These are phyloP conservation scores for Chlamydomonas eustigma DNA, from an alignment of 139 green algal genomes.

Conservation along the genomic window DNA sequence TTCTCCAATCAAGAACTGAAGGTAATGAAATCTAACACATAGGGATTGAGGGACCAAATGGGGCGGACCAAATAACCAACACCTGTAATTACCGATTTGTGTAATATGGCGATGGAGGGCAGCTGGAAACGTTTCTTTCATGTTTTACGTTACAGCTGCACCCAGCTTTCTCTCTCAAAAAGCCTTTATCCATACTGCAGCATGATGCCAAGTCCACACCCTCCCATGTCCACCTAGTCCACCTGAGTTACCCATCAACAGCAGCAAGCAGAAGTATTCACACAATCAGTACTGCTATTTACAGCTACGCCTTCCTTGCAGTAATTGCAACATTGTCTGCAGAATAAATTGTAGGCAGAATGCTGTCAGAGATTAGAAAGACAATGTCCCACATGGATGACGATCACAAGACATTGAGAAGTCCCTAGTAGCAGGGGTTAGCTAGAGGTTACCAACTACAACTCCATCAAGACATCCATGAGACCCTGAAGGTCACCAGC, in stretches of 20 bases:
- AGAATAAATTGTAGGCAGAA: not conserved
- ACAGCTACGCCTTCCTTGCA: not conserved
- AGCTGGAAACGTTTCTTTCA: constrained; percentile 3
- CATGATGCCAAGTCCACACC: constrained; percentile 49
- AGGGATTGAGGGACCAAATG: too few relatives aligned
- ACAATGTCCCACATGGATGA: not conserved
- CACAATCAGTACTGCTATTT: constrained; percentile 1
- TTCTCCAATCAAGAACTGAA: too few relatives aligned
- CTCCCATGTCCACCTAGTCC: constrained; percentile 53
- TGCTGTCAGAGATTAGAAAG: not conserved
- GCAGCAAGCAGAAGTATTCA: not conserved
- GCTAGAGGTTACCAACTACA: too few relatives aligned
- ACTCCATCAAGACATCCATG: not conserved
- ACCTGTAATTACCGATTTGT: constrained; percentile 33
- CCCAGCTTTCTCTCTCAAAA: constrained; percentile 10
- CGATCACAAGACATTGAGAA: not conserved
- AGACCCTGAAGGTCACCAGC: not conserved
- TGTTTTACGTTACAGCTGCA: constrained; percentile 47
- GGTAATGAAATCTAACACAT: too few relatives aligned
- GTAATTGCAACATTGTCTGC: not conserved
- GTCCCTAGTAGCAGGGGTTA: too few relatives aligned
- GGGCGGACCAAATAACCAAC: too few relatives aligned
- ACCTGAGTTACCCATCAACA: constrained; percentile 21
- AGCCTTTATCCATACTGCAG: constrained; percentile 32
- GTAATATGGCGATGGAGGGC: constrained; percentile 51